phyloP scores from a whole-genome alignment of 2,329 filamentous ascomycete genomes.

The Sporothrix humicola region DNA sequence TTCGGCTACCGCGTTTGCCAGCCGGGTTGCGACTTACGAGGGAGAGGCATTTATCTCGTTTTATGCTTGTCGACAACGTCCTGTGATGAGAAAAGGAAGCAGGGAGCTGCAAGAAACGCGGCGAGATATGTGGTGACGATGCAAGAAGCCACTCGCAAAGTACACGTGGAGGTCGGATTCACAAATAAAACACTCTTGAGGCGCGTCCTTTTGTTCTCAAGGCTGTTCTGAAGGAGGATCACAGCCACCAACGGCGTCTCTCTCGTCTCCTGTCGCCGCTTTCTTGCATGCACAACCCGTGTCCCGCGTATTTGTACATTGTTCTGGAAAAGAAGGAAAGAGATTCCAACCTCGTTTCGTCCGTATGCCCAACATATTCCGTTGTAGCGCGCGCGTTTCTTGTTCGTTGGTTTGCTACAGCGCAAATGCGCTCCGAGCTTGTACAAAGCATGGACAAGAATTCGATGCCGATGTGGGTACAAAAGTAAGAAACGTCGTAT shows the following conservation, averaged over 20 bases:
- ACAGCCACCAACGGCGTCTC: neutral
- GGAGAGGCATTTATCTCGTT: neutral
- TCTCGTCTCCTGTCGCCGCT: neutral
- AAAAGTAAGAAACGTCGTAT: neutral
- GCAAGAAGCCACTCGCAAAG: neutral
- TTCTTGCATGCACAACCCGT: neutral
- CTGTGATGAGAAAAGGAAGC: neutral
- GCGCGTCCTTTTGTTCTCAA: neutral
- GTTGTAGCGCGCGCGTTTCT: neutral
- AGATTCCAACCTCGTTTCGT: neutral
- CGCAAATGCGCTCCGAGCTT: neutral
- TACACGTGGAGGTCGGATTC: neutral
- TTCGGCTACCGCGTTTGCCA: neutral
- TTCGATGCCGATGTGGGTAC: neutral
- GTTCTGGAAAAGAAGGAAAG: neutral
- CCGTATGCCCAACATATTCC: conserved; percentile 6
- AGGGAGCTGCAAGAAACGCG: neutral
- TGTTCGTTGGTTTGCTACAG: too few relatives aligned
- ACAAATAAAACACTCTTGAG: neutral
- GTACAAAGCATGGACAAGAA: too few relatives aligned
- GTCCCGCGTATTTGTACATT: neutral
- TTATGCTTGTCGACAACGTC: neutral
- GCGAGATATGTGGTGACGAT: neutral
- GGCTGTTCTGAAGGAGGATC: too few relatives aligned
- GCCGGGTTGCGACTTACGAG: neutral